Base-by-base conservation (phyloP, 106 monocot species). In the Hemerocallis citrina region DNA sequence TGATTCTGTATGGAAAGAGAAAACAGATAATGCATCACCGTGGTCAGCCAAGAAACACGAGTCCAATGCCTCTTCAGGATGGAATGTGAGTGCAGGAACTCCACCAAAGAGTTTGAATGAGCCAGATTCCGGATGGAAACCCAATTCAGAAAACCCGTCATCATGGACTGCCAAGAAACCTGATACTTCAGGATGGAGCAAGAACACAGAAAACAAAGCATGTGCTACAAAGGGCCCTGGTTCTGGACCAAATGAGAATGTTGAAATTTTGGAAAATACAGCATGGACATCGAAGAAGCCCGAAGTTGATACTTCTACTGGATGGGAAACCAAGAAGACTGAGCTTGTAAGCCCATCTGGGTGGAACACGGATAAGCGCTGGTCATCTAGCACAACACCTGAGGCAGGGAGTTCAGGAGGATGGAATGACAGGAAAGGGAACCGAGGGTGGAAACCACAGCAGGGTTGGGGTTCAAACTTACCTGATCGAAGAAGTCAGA, bases 391-490 rank as follows among this genome's bases (percentile, higher is more conserved):
- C 12, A 59, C 36, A 4, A 59, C 36, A 4, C 25, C 59, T n/a
- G 59, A 62, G 44, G 61, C 8, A 43, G 61, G 35, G 22, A 19
- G 14, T 57, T 9, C 57, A 57, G 20, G 3, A 29, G 35, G 20
- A 1, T 34, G 44, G 44, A 23, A 25, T 23, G 41, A 43, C 8
- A 22, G 20, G 13, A 22, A 44, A 38, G 61, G 44, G 22, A 62
- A 62, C 1, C 36, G 31, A 9, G 43, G 30, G 7, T 41, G 61
- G 61, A 28, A 11, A 21, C 33, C 42, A 31, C 29, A 28, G 5
- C 27, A 31, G 30, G 42, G 36, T 32, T 71, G 79, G 72, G 71
- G 69, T 64, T 59, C 58, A 17, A 77, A 55, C 36, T 30, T 22
- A 6, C 31, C 45, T 42, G 70, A 76, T 23, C 47, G 68, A 1